Evolutionary conservation across 768 basidiomycete genomes (phyloP).

Genomic region (Gymnopilus junonius): DNA sequence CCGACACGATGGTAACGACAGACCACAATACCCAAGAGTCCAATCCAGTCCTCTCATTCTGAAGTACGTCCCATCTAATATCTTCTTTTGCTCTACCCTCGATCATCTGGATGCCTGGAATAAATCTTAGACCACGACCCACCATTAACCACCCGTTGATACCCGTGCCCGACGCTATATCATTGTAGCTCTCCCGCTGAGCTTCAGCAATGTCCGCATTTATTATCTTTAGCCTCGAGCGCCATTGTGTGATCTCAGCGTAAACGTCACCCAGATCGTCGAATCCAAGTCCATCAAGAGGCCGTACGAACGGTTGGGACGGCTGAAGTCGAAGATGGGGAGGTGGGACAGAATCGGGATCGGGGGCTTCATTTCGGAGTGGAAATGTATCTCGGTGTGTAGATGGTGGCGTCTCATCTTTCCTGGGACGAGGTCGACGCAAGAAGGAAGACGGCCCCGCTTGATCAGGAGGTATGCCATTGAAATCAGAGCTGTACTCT

Average conservation of each 20-base stretch:
- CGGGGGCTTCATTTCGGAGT: slow-evolving; percentile 41
- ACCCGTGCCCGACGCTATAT: slow-evolving; percentile 71
- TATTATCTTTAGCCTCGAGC: slow-evolving; percentile 70
- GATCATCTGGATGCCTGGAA: slow-evolving; percentile 70
- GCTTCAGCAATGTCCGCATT: slow-evolving; percentile 74
- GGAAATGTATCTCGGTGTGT: slow-evolving; percentile 68
- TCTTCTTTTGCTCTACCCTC: slow-evolving; percentile 85
- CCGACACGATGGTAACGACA: slow-evolving; percentile 49
- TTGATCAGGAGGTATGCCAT: slow-evolving; percentile 38
- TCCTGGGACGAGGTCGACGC: slow-evolving; percentile 39
- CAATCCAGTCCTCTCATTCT: slow-evolving; percentile 53
- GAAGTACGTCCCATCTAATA: slow-evolving; percentile 79
- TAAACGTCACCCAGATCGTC: slow-evolving; percentile 70
- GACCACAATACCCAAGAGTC: slow-evolving; percentile 62
- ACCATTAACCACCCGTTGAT: slow-evolving; percentile 82
- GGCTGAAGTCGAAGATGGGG: slow-evolving; percentile 74
- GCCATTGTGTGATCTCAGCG: slow-evolving; percentile 69
- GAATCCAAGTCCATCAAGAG: slow-evolving; percentile 72
- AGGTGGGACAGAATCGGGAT: slow-evolving; percentile 49
- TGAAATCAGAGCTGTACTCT: slow-evolving; percentile 39
- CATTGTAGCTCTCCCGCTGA: slow-evolving; percentile 68
- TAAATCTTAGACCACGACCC: slow-evolving; percentile 65
- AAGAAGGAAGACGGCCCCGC: slow-evolving; percentile 41
- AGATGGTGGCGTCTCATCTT: slow-evolving; percentile 36
- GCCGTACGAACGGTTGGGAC: slow-evolving; percentile 73